Evolutionary conservation across 1,284 basidiomycete genomes (phyloP).

Genomic region (Apiotrichum mycotoxinovorans): DNA sequence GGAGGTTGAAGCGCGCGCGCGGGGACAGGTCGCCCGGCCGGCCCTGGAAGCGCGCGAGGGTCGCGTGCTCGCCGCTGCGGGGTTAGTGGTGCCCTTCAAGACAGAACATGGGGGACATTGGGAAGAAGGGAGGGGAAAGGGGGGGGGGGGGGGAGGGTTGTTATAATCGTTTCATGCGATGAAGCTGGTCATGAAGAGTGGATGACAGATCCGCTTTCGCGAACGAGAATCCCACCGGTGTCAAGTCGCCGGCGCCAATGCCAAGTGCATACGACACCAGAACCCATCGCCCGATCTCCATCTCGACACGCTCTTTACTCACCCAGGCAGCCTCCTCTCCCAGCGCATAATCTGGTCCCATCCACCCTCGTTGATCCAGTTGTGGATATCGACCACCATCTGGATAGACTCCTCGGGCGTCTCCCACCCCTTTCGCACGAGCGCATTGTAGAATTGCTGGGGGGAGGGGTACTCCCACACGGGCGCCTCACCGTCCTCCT

Average conservation of each 20-base stretch:
- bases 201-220: too few relatives aligned
- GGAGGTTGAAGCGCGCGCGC: slow-evolving; percentile 80
- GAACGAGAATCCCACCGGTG: too few relatives aligned
- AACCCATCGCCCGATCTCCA: too few relatives aligned
- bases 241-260: too few relatives aligned
- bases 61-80: slow-evolving; percentile 51
- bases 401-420: slow-evolving; percentile 95
- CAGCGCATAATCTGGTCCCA: slow-evolving; percentile 94
- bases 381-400: slow-evolving; percentile 97
- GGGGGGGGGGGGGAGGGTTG: too few relatives aligned
- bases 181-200: too few relatives aligned
- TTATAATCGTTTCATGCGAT: too few relatives aligned
- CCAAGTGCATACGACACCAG: too few relatives aligned
- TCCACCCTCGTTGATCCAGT: slow-evolving; percentile 94
- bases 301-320: slow-evolving; percentile 21
- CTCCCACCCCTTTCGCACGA: slow-evolving; percentile 95
- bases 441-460: slow-evolving; percentile 97
- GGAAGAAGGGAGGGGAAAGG: too few relatives aligned
- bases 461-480: slow-evolving; percentile 96
- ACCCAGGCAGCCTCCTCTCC: slow-evolving; percentile 66
- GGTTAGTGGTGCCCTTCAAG: too few relatives aligned
- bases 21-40: slow-evolving; percentile 74
- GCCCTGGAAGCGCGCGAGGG: slow-evolving; percentile 82
- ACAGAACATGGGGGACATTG: too few relatives aligned
- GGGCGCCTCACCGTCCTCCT: slow-evolving; percentile 42